A percentile compares a stretch with the other conserved stretches of the same genome.
phyloP scores from a whole-genome alignment of 2,329 filamentous ascomycete genomes.

The Aspergillus sp. region DNA sequence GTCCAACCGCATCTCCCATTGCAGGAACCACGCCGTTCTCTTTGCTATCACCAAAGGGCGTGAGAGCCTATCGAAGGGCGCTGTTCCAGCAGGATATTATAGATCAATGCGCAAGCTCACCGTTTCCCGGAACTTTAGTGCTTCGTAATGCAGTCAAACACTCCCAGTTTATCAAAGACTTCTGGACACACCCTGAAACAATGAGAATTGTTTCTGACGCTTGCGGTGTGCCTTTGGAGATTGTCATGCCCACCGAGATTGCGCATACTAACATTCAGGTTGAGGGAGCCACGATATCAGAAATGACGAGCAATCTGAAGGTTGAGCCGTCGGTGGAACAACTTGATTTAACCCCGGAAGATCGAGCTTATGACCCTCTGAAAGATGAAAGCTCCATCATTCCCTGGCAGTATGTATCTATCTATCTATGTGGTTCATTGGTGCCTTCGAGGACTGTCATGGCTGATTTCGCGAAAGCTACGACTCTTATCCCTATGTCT shows the following conservation, averaged over 20 bases:
- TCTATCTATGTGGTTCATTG: too few relatives aligned
- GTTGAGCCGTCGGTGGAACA: conserved; percentile 20
- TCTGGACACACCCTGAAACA: conserved; percentile 32
- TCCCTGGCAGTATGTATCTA: too few relatives aligned
- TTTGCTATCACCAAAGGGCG: not conserved
- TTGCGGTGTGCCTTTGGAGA: conserved; percentile 25
- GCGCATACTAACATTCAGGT: conserved; percentile 33
- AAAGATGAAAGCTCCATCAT: too few relatives aligned
- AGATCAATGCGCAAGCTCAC: not conserved
- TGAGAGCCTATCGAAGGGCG: not conserved
- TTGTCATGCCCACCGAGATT: conserved; percentile 32
- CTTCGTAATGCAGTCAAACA: conserved; percentile 27
- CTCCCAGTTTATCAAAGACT: conserved; percentile 29
- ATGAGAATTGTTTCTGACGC: conserved; percentile 29
- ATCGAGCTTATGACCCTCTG: conserved; percentile 12
- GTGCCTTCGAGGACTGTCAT: too few relatives aligned
- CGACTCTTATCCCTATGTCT: conserved; percentile 32
- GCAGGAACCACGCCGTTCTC: not conserved
- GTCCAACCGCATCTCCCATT: not conserved
- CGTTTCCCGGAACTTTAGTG: conserved; percentile 23
- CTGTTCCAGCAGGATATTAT: not conserved
- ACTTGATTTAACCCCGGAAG: conserved; percentile 7
- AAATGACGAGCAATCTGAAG: conserved; percentile 22
- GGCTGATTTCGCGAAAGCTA: conserved; percentile 12
- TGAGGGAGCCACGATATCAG: conserved; percentile 18